Percentiles rank a stretch among this genome's conserved stretches.
Evolutionary conservation across 805 yeast genomes (phyloP).

Genomic region (Starmerella riodocensis): DNA sequence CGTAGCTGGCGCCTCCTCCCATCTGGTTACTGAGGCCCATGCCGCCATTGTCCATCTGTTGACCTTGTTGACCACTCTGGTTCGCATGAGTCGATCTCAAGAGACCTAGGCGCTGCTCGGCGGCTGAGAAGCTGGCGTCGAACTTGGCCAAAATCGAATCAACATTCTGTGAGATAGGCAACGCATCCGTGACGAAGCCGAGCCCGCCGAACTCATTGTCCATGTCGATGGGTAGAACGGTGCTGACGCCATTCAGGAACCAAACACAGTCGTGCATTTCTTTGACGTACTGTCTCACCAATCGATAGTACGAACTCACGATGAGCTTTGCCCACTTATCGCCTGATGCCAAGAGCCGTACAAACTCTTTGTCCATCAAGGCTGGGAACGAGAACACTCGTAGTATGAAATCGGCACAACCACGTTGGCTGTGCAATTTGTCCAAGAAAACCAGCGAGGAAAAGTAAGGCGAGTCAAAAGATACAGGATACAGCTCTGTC

Average conservation of each 20-base stretch:
- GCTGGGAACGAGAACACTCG: slow-evolving; percentile 91
- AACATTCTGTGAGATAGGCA: slow-evolving; percentile 25
- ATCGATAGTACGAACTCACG: slow-evolving; percentile 74
- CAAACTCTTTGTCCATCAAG: slow-evolving; percentile 63
- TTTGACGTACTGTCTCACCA: slow-evolving; percentile 66
- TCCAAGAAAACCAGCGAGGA: slow-evolving; percentile 79
- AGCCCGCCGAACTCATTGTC: slow-evolving; percentile 65
- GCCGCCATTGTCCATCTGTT: background rate
- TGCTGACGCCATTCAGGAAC: slow-evolving; percentile 85
- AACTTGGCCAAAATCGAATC: slow-evolving; percentile 21
- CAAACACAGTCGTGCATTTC: slow-evolving; percentile 84
- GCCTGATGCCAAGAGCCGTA: slow-evolving; percentile 67
- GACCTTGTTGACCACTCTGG: too few species aligned
- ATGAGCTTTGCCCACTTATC: slow-evolving; percentile 82
- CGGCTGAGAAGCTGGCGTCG: slow-evolving; percentile 22
- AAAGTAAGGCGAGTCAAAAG: slow-evolving; percentile 68
- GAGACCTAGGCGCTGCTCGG: slow-evolving; percentile 6
- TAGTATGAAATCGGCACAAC: slow-evolving; percentile 72
- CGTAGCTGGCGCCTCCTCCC: too few species aligned
- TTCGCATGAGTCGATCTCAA: too few species aligned
- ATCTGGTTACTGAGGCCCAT: background rate
- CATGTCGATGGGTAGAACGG: slow-evolving; percentile 80
- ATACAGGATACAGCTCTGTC: slow-evolving; percentile 75
- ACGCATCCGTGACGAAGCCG: slow-evolving; percentile 32
- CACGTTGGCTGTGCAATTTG: slow-evolving; percentile 61